Evolutionary conservation across 1,139 yeast genomes (phyloP), one percentile per base, ranked within the genome.

Genomic region (Zygosaccharomyces pseudobailii): DNA sequence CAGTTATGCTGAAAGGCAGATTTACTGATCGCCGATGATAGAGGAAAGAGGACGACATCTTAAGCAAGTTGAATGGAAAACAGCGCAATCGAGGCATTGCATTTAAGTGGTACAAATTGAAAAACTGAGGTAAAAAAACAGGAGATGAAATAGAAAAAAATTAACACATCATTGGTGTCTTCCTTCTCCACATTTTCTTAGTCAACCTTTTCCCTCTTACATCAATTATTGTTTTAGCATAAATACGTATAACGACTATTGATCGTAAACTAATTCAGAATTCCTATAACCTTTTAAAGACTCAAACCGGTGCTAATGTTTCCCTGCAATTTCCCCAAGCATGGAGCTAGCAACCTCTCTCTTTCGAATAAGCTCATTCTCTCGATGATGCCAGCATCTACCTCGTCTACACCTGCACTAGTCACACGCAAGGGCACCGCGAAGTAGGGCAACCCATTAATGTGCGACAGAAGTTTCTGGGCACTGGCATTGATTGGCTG

Each of bases 341-440:
- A 62, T 10, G 49, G 42, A 31, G 65, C 60, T 43, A 63, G 49
- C 49, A 62, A 42, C 10, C 49, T 46, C 17, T 56, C 53, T 30
- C 46, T 49, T 72, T 84, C 90, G 66, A 76, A 75, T 50, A 61
- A 65, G 57, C 78, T 72, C 65, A 82, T 71, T 53, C 74, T 72
- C 51, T 78, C 76, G 64, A 83, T 73, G 50, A 75, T 70, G 20
- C 62, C 61, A 47, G 67, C 57, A 68, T 84, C 81, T 52, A 84
- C 70, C 46, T 71, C 69, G 59, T 73, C 70, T 54, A 81, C 75
- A 69, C 90, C 90, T 45, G 69, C 70, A 49, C 78, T 27, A 10
- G 50, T 80, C 56, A 83, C 73, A 53, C 76, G 73, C 52, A 82
- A 79, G 63, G 86, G 87, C 55, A 84, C 72, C 31, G 89, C 76